phyloP scores from a whole-genome alignment of 371 early-diverging fungal genomes.

The Mortierella sp. region DNA sequence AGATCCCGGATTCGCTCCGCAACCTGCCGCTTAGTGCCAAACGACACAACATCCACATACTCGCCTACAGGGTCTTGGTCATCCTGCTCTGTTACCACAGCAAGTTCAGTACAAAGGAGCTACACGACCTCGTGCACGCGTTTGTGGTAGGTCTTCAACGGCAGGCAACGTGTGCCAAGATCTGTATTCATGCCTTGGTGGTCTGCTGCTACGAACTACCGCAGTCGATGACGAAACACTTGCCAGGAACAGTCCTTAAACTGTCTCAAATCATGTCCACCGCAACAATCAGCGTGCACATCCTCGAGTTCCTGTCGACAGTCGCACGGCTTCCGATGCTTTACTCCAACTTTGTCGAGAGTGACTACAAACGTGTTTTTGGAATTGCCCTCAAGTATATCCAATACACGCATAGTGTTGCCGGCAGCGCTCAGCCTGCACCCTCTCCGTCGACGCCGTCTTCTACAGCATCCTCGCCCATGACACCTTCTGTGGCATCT shows the following conservation, averaged over 20 bases:
- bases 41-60: slow-evolving; percentile 52
- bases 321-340: slow-evolving; percentile 86
- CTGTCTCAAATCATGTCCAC: slow-evolving; percentile 89
- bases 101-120: slow-evolving; percentile 73
- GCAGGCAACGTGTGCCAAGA: slow-evolving; percentile 78
- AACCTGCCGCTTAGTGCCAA: slow-evolving; percentile 49
- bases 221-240: slow-evolving; percentile 76
- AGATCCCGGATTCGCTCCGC: slow-evolving; percentile 39
- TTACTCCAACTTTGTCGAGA: slow-evolving; percentile 84
- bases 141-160: slow-evolving; percentile 84
- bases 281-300: slow-evolving; percentile 83
- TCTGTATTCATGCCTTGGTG: slow-evolving; percentile 86
- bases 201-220: slow-evolving; percentile 89
- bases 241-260: slow-evolving; percentile 78
- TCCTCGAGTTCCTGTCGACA: slow-evolving; percentile 90
- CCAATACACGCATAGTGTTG: slow-evolving; percentile 70
- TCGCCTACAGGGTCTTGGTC: slow-evolving; percentile 76
- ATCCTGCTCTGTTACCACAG: slow-evolving; percentile 81
- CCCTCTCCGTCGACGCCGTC: slow-evolving; percentile 39
- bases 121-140: slow-evolving; percentile 81
- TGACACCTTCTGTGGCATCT: slow-evolving; percentile 20
- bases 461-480: slow-evolving; percentile 22
- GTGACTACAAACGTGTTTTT: slow-evolving; percentile 90
- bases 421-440: slow-evolving; percentile 21
- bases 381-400: slow-evolving; percentile 93